These are phyloP conservation scores for Dactylellina drechsleri DNA, from an alignment of 2,329 filamentous ascomycete genomes.

Conservation along the genomic window DNA sequence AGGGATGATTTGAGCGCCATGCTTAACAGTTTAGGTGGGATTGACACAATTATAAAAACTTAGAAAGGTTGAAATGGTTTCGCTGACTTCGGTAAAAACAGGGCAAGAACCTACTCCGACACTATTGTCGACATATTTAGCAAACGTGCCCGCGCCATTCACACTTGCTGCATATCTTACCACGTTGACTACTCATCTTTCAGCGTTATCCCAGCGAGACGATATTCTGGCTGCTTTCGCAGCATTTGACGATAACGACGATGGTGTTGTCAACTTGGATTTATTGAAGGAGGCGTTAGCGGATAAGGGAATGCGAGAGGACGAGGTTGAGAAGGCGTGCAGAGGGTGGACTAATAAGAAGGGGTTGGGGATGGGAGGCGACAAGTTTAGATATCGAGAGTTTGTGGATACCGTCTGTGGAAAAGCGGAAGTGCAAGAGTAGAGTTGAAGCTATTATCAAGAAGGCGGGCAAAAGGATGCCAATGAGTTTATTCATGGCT, in stretches of 20 bases:
- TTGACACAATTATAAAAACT: neutral
- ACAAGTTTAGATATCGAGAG: slow-evolving; percentile 93
- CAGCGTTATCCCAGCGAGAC: slow-evolving; percentile 76
- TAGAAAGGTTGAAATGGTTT: neutral
- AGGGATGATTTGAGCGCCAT: slow-evolving; percentile 87
- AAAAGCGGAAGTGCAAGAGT: slow-evolving; percentile 58
- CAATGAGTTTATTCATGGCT: slow-evolving; percentile 14
- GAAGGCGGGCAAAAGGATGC: neutral
- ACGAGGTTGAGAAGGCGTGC: slow-evolving; percentile 84
- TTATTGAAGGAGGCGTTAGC: slow-evolving; percentile 86
- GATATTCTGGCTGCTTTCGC: slow-evolving; percentile 91
- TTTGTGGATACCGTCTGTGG: slow-evolving; percentile 71
- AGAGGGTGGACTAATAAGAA: slow-evolving; percentile 84
- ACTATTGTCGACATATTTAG: slow-evolving; percentile 82
- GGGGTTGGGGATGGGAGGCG: slow-evolving; percentile 70
- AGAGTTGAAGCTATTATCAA: neutral
- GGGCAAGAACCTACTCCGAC: slow-evolving; percentile 78
- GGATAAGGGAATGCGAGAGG: slow-evolving; percentile 75
- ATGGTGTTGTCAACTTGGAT: slow-evolving; percentile 84
- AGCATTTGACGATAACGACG: slow-evolving; percentile 95
- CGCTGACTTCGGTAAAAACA: slow-evolving; percentile 59
- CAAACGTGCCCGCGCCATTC: slow-evolving; percentile 76
- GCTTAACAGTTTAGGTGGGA: slow-evolving; percentile 79
- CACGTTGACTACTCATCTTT: slow-evolving; percentile 78
- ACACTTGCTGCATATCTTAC: slow-evolving; percentile 88